Evolutionary conservation across 805 yeast species (phyloP).

Genomic region (Tetrapisispora taiwanensis): DNA sequence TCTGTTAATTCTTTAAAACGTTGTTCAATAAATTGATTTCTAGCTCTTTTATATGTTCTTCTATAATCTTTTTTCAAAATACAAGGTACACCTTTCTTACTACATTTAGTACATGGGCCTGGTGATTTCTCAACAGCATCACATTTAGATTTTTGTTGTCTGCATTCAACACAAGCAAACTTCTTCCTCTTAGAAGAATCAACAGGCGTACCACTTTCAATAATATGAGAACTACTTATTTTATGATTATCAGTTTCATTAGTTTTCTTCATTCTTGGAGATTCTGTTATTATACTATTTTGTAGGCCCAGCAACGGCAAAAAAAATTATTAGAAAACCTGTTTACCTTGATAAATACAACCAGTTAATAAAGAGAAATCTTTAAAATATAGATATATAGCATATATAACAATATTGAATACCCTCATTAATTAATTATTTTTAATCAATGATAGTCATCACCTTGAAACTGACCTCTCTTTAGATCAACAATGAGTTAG

Average conservation of each 20-base stretch:
- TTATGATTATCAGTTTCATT: background rate
- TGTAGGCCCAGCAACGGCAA: no score
- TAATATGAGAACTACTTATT: background rate
- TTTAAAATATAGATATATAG: no score
- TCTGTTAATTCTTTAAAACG: constrained; percentile 63
- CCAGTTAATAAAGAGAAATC: no score
- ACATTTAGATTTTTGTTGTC: constrained; percentile 90
- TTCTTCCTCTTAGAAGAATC: constrained; percentile 26
- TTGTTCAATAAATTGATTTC: constrained; percentile 70
- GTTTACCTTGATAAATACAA: no score
- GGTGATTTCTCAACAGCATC: constrained; percentile 75
- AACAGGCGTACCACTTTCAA: background rate
- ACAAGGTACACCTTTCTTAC: constrained; percentile 59
- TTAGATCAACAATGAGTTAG: no score
- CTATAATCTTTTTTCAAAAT: constrained; percentile 72
- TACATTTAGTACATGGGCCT: constrained; percentile 73
- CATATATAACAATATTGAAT: no score
- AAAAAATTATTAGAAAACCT: no score
- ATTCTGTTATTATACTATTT: no score
- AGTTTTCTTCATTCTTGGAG: background rate
- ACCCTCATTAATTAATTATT: no score
- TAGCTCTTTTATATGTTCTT: constrained; percentile 80
- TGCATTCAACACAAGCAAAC: constrained; percentile 90
- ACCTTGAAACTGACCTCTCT: no score
- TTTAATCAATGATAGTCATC: no score